phyloP scores from a whole-genome alignment of 2,329 filamentous ascomycete genomes.

The Trichophaea hybrida region DNA sequence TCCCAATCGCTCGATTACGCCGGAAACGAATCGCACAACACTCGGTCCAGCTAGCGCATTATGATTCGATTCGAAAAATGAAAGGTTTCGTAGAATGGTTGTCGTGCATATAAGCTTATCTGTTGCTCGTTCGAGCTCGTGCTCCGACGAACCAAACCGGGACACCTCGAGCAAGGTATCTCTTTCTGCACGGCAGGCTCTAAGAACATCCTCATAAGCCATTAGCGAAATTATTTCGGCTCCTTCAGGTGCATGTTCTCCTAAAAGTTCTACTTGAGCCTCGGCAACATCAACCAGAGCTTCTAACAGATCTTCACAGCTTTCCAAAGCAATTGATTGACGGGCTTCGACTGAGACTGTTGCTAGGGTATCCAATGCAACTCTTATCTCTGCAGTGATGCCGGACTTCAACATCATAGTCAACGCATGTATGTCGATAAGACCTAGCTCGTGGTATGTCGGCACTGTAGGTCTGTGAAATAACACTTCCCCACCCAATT shows the following conservation, averaged over 20 bases:
- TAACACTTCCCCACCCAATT: constrained; percentile 52
- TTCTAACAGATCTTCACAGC: constrained; percentile 79
- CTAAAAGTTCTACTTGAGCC: constrained; percentile 70
- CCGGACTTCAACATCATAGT: constrained; percentile 83
- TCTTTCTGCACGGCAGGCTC: constrained; percentile 61
- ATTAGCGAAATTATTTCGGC: constrained; percentile 72
- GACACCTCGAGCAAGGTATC: constrained; percentile 57
- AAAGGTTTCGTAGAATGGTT: constrained; percentile 82
- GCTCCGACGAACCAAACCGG: constrained; percentile 59
- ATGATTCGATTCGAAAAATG: constrained; percentile 71
- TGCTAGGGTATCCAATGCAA: constrained; percentile 73
- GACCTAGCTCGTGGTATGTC: constrained; percentile 59
- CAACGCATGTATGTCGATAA: constrained; percentile 79
- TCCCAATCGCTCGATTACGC: constrained; percentile 71
- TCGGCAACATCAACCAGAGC: constrained; percentile 81
- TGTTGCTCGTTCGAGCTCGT: constrained; percentile 72
- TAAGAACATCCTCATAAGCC: constrained; percentile 74
- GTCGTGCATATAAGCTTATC: constrained; percentile 82
- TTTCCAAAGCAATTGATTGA: constrained; percentile 52
- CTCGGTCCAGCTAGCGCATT: constrained; percentile 55
- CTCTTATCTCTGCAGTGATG: constrained; percentile 73
- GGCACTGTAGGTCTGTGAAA: constrained; percentile 62
- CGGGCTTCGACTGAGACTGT: constrained; percentile 52
- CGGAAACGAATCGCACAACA: constrained; percentile 71
- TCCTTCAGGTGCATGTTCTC: constrained; percentile 68